Base-by-base conservation (phyloP, 129 eudicot species). In the Rutidosis leptorrhynchoides region DNA sequence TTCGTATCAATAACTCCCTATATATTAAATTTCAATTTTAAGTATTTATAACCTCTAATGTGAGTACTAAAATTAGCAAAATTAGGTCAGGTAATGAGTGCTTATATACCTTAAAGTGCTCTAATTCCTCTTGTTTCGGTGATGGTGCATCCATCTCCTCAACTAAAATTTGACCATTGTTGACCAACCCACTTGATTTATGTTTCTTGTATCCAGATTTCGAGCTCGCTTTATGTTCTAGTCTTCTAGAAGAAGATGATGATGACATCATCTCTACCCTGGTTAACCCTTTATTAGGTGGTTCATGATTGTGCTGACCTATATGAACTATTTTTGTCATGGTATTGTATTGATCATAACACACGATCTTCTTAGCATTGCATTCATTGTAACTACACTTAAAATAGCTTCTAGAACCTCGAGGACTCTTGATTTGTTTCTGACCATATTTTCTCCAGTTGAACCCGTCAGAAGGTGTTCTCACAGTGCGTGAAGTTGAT, bases 371-470 rank as follows among this genome's bases (percentile, higher is more conserved):
- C 73, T 91, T 91, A 65, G 97, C 96, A 55, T 49, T 72, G 58
- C 97, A 91, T 49, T 85, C 80, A 5, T 71, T 79, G 51, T 79
- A 56, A 7, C 96, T 91, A 88, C 97, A 91, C 65, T 83, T 74
- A 68, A 81, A 91, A 68, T 91, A 91, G 84, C 97, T 91, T 65
- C 97, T 75, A 53, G 90, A 87, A 65, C 97, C 95, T 74, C 78
- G 80, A 30, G 97, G 95, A 75, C 82, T 83, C 75, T 87, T 91
- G 45, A 91, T 94, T 75, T 91, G 96, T 78, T 91, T 91, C 70
- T 91, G 96, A 62, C 97, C 97, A 53, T 91, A 91, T 78, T 91
- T 91, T 57, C 97, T 82, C 97, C 97, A 91, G 67, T 86, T 87
- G 80, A 76, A 91, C 35, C 95, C 97, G 63, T 91, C 97, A 51